Evolutionary conservation across 345 rosid species (phyloP), one percentile per base, ranked within the genome.

Genomic region (Populus simonii): DNA sequence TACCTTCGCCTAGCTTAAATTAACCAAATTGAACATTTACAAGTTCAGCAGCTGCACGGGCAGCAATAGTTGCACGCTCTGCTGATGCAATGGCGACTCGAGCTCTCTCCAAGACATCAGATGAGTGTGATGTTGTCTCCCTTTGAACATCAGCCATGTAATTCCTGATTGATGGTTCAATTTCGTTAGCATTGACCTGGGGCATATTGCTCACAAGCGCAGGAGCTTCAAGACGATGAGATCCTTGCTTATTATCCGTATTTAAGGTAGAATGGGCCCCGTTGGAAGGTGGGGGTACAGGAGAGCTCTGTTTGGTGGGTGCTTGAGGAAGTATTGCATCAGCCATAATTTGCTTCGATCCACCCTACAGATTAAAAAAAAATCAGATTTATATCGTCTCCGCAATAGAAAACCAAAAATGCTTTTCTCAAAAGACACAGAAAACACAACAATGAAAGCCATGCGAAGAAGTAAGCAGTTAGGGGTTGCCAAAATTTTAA

Each of bases 21-120:
- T 84, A 75, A 75, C 83, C 82, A 67, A 85, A 90, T 25, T 88
- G 76, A 66, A 80, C 88, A 82, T 89, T 91, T 59, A 84, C 97
- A 55, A 95, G 89, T 57, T 84, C 89, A 10, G 92, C 97, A 72
- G 99, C 97, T 61, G 99, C 91, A 75, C 89, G 99, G 45, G 99
- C 99, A 68, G 93, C 84, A 22, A 92, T 91, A 23, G 90, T 78
- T 74, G 98, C 99, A 27, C 89, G 92, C 39, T 93, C 96, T 4
- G 98, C 99, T 59, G 83, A 83, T 68, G 98, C 92, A 83, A 95
- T 85, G 71, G 98, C 99, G 43, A 87, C 94, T 72, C 85, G 90
- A 82, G 98, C 99, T 87, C 27, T 87, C 86, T 89, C 97, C 92
- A 93, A 77, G 18, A 89, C 89, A 75, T 91, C 90, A 12, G 93